Evolutionary conservation across 306 rosid species (phyloP), one percentile per base, ranked within the genome.

Genomic region (Medicago truncatula): DNA sequence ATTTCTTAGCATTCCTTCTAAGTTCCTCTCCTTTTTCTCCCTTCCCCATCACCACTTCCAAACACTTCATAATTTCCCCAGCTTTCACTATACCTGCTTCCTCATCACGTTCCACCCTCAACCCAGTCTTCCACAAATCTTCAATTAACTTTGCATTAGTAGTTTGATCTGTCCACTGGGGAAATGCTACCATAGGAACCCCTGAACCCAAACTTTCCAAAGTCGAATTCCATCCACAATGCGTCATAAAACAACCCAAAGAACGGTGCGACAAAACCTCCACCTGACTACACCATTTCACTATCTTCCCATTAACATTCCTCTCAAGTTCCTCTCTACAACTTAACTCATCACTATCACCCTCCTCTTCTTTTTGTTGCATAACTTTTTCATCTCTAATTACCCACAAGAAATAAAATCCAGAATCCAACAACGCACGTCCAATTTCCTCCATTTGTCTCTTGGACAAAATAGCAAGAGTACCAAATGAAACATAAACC

Each of bases 401-500:
- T 0, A 85, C 89, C 96, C 97, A 92, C 78, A 93, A 23, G 58
- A 89, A 85, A 4, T 86, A 81, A 36, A 9, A 69, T 0, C 84
- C 81, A 9, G 39, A 80, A 36, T 82, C 90, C 8, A 93, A 43
- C 62, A 93, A 81, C 2, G 77, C 94, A 38, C 81, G 66, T 0
- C 84, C 88, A 0, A 93, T 31, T 68, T 90, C 98, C 77, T 89
- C 93, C 84, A 79, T 82, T 21, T 93, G 94, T 38, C 8, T 57
- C 71, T 66, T 82, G 0, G 71, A 6, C 36, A 87, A 70, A 75
- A 52, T 70, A 12, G 79, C 49, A 1, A 87, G 12, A 23, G 85
- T 82, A n/a, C 97, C 97, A 21, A 84, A 90, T 3, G 97, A 88
- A 2, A 87, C 84, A 59, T 88, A 90, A 47, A 92, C 73, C 1